Conservation (phyloP, 2,329 filamentous ascomycete species). For the Fusarium buxicola region DNA sequence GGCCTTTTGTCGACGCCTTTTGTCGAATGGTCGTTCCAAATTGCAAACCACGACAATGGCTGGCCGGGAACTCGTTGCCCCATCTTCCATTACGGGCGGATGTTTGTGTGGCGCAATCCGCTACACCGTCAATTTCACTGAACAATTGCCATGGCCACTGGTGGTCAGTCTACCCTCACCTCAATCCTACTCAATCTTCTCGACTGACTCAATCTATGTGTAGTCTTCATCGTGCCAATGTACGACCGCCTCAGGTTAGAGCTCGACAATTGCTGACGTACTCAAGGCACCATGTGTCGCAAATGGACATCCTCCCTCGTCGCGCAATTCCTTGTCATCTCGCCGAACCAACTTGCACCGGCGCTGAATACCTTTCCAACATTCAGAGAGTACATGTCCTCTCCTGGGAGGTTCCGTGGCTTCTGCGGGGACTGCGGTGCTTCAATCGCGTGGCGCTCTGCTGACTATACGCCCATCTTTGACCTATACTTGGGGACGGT, state of each 20-base stretch:
- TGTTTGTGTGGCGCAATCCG: conserved; percentile 23
- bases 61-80: neutral
- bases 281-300: conserved; percentile 28
- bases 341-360: conserved; percentile 7
- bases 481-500: conserved; percentile 26
- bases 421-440: conserved; percentile 21
- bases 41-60: neutral
- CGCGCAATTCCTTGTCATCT: conserved; percentile 28
- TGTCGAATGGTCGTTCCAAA: too few relatives aligned
- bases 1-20: neutral
- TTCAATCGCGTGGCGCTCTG: conserved; percentile 24
- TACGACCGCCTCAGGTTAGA: neutral
- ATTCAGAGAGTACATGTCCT: conserved; percentile 25
- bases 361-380: conserved; percentile 1
- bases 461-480: conserved; percentile 21
- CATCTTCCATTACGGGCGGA: conserved; percentile 16
- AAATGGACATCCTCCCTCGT: conserved; percentile 31
- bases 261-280: too few relatives aligned
- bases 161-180: neutral
- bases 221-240: conserved; percentile 31
- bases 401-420: conserved; percentile 18
- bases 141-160: conserved; percentile 15
- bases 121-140: conserved; percentile 15
- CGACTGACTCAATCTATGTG: neutral
- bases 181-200: neutral